Evolutionary conservation across 2,329 filamentous ascomycete species (phyloP), one percentile per base, ranked within the genome.

Genomic region (Diaporthe helianthi): DNA sequence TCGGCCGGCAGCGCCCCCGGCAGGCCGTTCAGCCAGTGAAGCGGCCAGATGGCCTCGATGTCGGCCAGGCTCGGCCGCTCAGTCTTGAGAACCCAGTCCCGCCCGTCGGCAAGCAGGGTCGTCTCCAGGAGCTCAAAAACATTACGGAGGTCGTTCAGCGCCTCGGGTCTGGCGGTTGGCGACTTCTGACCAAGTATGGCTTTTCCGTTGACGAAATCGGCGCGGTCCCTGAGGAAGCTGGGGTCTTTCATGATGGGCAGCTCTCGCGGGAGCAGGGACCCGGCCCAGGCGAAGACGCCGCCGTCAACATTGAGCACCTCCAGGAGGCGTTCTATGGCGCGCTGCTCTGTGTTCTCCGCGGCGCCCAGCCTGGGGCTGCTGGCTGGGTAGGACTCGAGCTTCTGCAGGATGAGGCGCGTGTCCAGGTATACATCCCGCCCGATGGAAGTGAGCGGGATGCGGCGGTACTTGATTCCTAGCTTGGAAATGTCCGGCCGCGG

Each of bases 381-480:
- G 0, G 85, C 85, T 75, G 86, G 87, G 44, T 86, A 79, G 1
- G 80, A 74, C 74, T 92, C 89, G 1, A 93, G 86, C 76, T 89
- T 90, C 31, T 78, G 78, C 24, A 93, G 78, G 73, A 93, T 93
- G 26, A 93, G 84, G 3, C 89, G 87, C 2, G 89, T 89, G 81
- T 93, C 91, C 71, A 88, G 81, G 80, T 92, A 93, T 52, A 93
- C 80, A 75, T 92, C 87, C 7, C 86, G 83, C 19, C 89, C 90
- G 73, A 93, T 88, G 26, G 87, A 80, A 63, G 93, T 79, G 63
- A 93, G 75, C 1, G 91, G 91, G 68, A 93, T 92, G 69, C 91
- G 89, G 4, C 91, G 86, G 79, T 94, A 90, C 8, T 82, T 80
- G 67, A 93, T 83, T 31, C 89, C 89, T 17, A 93, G 83, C 1